phyloP scores from a whole-genome alignment of 495 filamentous ascomycete species.

The Thozetella sp. region DNA sequence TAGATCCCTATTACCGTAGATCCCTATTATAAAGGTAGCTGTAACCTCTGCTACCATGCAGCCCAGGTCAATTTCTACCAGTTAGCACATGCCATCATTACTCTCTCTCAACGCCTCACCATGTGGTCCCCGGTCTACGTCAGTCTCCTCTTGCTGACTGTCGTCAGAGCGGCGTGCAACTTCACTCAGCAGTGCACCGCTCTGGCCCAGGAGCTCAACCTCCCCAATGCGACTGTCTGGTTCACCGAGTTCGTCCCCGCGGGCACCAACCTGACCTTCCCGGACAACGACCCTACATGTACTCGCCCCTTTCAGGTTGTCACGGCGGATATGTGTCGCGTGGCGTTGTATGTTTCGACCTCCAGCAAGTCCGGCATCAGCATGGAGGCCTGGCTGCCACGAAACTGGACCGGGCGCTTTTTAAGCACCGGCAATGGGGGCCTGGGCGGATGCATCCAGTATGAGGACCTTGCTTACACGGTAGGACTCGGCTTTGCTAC shows the following conservation, averaged over 20 bases:
- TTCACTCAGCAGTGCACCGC: too few relatives aligned
- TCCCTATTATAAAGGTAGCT: too few relatives aligned
- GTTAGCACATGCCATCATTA: too few relatives aligned
- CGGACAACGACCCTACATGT: conserved; percentile 48
- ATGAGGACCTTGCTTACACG: conserved; percentile 23
- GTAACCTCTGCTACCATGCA: too few relatives aligned
- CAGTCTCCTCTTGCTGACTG: too few relatives aligned
- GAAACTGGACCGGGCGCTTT: conserved; percentile 47
- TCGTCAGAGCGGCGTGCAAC: too few relatives aligned
- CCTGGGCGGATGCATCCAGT: conserved; percentile 41
- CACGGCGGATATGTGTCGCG: conserved; percentile 53
- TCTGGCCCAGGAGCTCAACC: too few relatives aligned
- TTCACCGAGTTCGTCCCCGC: conserved; percentile 39
- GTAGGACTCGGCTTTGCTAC: conserved; percentile 53
- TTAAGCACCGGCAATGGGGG: conserved; percentile 60
- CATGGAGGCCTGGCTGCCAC: conserved; percentile 61
- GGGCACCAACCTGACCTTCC: conserved; percentile 49
- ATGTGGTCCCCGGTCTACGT: too few relatives aligned
- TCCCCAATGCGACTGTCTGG: too few relatives aligned
- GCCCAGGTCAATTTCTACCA: too few relatives aligned
- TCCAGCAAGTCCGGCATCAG: conserved; percentile 54
- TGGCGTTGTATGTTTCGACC: conserved; percentile 57
- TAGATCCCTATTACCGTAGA: too few relatives aligned
- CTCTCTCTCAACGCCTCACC: too few relatives aligned
- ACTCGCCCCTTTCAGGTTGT: conserved; percentile 37